These are phyloP conservation scores for Trypanosoma cruzi DNA, from an alignment of 208 protist genomes.

Conservation along the genomic window DNA sequence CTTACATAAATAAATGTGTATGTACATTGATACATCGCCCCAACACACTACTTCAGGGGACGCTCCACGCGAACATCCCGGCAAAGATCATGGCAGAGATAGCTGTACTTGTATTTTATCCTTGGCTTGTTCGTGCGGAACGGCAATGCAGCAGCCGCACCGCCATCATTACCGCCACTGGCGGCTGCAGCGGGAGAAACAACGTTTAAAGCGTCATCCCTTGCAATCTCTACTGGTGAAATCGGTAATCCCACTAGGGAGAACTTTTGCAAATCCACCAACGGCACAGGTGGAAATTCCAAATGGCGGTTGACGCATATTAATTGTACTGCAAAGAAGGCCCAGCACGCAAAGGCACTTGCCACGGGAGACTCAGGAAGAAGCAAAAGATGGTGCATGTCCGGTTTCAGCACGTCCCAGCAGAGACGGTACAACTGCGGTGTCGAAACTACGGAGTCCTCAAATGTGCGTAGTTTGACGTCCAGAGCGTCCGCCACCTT, in stretches of 20 bases:
- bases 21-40: constrained; percentile 5
- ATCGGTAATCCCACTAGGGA: constrained; percentile 9
- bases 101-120: constrained; percentile 57
- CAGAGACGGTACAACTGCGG: constrained; percentile 34
- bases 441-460: constrained; percentile 36
- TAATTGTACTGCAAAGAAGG: constrained; percentile 39
- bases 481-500: constrained; percentile 46
- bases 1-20: neutral
- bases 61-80: constrained; percentile 3
- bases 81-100: constrained; percentile 40
- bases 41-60: constrained; percentile 1
- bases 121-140: constrained; percentile 31
- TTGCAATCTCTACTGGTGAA: neutral
- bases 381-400: constrained; percentile 32
- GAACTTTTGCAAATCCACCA: constrained; percentile 28
- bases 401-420: constrained; percentile 51
- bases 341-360: constrained; percentile 37
- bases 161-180: neutral
- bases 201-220: neutral
- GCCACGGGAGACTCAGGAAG: constrained; percentile 22
- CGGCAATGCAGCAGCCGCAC: constrained; percentile 1
- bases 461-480: constrained; percentile 52
- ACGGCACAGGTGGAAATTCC: constrained; percentile 39
- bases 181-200: neutral
- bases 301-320: constrained; percentile 41